phyloP scores from a whole-genome alignment of 140 eudicot genomes.

The Oenanthe javanica region DNA sequence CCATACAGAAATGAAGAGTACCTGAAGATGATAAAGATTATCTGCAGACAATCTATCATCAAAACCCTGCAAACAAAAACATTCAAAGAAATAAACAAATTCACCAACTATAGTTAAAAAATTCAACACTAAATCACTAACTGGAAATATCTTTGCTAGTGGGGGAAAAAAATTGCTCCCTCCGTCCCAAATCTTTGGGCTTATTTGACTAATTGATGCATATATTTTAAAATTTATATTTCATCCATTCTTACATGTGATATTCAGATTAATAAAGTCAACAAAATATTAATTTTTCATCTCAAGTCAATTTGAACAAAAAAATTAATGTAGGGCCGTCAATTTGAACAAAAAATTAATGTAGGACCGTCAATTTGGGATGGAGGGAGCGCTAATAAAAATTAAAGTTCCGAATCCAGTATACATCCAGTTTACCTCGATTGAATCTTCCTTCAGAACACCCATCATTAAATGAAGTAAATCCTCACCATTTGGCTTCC shows the following conservation, averaged over 20 bases:
- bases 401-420: conserved; percentile 10
- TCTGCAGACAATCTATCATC: conserved; percentile 89
- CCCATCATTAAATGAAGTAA: conserved; percentile 80
- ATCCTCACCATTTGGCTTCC: conserved; percentile 72
- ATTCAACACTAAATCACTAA: not conserved
- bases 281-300: no score
- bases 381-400: not conserved
- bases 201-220: not conserved
- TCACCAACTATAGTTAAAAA: not conserved
- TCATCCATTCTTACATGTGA: not conserved
- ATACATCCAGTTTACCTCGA: conserved; percentile 50
- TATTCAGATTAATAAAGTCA: not conserved
- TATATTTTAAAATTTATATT: not conserved
- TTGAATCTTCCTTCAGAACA: conserved; percentile 79
- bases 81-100: conserved; percentile 6
- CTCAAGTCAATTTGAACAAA: not conserved
- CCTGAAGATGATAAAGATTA: conserved; percentile 85
- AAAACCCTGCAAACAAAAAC: conserved; percentile 55
- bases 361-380: not conserved
- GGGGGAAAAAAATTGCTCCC: not conserved
- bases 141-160: not conserved
- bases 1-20: conserved; percentile 17
- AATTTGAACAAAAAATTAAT: not conserved
- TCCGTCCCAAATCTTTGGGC: not conserved
- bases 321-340: not conserved